phyloP scores from a whole-genome alignment of 176 grass and related monocot species.

The Ampelocalamus luodianensis region DNA sequence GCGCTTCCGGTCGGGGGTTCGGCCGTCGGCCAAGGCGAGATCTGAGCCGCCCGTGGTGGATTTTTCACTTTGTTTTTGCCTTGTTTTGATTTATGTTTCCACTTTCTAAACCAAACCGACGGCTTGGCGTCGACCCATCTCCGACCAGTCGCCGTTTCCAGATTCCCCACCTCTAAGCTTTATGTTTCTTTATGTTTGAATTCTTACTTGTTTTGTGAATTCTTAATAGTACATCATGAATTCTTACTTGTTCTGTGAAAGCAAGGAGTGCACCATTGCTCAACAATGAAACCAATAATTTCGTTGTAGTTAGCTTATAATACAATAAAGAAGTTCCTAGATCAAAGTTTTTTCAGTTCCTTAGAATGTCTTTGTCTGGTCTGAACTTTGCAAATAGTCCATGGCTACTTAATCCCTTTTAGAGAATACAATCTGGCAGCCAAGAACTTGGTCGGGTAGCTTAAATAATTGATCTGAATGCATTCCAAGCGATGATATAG shows the following conservation, averaged over 20 bases:
- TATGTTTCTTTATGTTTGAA: neutral
- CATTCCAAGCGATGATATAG: no score
- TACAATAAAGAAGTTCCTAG: neutral
- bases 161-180: no score
- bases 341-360: neutral
- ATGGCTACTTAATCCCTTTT: neutral
- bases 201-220: no score
- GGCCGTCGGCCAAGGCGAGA: conserved; percentile 17
- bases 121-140: no score
- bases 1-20: neutral
- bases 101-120: no score
- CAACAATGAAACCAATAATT: neutral
- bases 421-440: neutral
- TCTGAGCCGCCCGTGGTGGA: conserved; percentile 30
- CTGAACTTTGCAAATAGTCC: neutral
- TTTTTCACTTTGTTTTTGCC: neutral
- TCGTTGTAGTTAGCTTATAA: neutral
- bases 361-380: neutral
- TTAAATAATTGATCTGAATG: neutral
- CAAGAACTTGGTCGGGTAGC: neutral
- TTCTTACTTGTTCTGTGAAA: neutral
- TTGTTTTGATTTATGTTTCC: neutral
- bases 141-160: no score
- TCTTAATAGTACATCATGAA: no score
- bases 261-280: neutral